These are phyloP conservation scores for Plasmodium reichenowi DNA, from an alignment of 169 alveolate genomes.

Conservation along the genomic window DNA sequence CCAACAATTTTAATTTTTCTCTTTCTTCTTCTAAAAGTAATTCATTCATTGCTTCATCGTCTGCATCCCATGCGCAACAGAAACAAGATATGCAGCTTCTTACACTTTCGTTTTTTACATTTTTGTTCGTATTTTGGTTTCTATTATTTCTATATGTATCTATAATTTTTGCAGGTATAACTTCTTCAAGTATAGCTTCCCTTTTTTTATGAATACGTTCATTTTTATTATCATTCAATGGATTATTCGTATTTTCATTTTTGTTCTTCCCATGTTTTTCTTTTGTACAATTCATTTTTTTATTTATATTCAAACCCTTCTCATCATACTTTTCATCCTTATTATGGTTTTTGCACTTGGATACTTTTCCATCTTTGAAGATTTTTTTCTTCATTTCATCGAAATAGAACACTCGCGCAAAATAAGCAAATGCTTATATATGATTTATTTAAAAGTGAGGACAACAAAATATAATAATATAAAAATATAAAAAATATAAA, in stretches of 20 bases:
- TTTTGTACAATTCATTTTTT: background rate
- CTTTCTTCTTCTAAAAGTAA: constrained; percentile 14
- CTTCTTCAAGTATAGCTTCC: background rate
- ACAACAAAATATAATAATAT: background rate
- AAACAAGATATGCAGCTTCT: constrained; percentile 18
- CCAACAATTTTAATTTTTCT: background rate
- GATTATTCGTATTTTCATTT: background rate
- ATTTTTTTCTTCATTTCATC: constrained; percentile 4
- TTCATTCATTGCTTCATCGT: constrained; percentile 44
- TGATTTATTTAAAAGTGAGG: background rate
- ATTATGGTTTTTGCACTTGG: background rate
- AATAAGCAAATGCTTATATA: background rate
- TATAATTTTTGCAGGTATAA: background rate
- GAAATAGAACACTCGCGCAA: background rate
- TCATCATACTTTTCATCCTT: background rate
- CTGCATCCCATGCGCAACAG: constrained; percentile 56
- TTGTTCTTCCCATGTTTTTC: background rate
- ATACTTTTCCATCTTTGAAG: background rate
- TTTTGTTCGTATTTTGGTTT: background rate
- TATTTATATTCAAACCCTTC: background rate
- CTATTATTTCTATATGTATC: background rate
- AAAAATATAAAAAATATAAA: too few species aligned
- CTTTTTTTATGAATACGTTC: background rate
- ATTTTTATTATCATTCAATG: background rate
- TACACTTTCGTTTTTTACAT: background rate